phyloP scores from a whole-genome alignment of 164 flowering plant species.

The Sextonia rubra region DNA sequence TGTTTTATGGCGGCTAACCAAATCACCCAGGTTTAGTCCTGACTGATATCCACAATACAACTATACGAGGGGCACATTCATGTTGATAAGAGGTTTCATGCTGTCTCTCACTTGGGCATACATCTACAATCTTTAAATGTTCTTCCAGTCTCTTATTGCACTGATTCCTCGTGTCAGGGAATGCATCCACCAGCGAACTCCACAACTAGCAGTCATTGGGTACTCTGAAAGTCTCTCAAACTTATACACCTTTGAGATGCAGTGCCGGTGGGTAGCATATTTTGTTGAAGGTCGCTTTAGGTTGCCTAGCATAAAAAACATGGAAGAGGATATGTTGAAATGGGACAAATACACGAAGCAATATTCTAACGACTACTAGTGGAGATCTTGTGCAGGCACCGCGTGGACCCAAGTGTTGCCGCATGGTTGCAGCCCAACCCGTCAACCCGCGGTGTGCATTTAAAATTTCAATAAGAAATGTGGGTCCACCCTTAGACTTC shows the following conservation, averaged over 20 bases:
- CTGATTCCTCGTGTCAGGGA: slow-evolving; percentile 23
- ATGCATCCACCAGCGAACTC: slow-evolving; percentile 53
- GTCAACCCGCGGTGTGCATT: no score
- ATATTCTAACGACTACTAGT: slow-evolving; percentile 26
- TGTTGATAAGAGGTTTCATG: no score
- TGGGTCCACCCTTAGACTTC: no score
- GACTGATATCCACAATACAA: no score
- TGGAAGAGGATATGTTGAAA: slow-evolving; percentile 40
- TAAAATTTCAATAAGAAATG: no score
- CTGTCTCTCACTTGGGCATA: no score
- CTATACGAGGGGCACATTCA: no score
- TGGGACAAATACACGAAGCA: slow-evolving; percentile 50
- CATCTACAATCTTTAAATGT: no score
- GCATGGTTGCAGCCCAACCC: no score
- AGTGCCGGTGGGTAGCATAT: slow-evolving; percentile 48
- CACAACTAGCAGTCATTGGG: slow-evolving; percentile 59
- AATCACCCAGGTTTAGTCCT: no score
- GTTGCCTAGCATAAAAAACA: slow-evolving; percentile 44
- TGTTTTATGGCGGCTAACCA: no score
- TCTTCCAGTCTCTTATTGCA: not conserved
- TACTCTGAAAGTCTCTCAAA: slow-evolving; percentile 50
- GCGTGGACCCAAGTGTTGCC: no score
- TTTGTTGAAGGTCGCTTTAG: slow-evolving; percentile 21
- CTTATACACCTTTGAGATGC: slow-evolving; percentile 55
- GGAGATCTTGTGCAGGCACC: slow-evolving; percentile 45